phyloP scores from a whole-genome alignment of 495 filamentous ascomycete genomes.

The Stereocaulon alpinum region DNA sequence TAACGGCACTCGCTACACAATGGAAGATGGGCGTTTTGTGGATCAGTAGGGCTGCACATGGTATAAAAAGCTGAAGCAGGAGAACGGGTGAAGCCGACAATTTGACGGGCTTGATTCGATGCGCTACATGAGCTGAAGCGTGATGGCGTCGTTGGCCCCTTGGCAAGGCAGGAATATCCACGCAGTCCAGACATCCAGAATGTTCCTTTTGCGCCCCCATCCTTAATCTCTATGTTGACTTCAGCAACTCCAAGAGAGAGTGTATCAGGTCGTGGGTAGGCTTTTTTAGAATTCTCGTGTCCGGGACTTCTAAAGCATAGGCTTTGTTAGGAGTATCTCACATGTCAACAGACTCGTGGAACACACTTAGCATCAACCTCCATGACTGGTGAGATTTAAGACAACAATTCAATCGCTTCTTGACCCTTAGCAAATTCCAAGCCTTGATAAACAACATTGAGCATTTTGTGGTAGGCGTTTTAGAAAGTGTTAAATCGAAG shows the following conservation, averaged over 20 bases:
- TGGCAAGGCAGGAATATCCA: not conserved
- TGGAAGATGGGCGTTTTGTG: not conserved
- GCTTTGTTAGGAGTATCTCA: too few species aligned
- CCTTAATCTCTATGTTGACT: not conserved
- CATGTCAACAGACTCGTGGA: too few species aligned
- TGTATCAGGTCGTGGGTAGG: too few species aligned
- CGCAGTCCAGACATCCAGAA: not conserved
- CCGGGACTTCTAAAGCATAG: too few species aligned
- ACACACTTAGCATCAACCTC: too few species aligned
- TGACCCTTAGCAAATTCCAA: too few species aligned
- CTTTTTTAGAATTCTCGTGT: too few species aligned
- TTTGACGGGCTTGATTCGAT: not conserved
- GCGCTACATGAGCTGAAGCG: not conserved
- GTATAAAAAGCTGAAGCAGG: not conserved
- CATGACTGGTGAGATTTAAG: too few species aligned
- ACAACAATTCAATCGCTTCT: too few species aligned
- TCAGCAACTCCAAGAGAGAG: not conserved
- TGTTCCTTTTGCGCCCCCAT: not conserved
- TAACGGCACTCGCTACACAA: not conserved
- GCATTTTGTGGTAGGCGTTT: too few species aligned
- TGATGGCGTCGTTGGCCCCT: conserved; percentile 7
- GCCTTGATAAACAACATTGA: too few species aligned
- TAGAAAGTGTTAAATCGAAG: too few species aligned
- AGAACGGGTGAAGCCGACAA: not conserved
- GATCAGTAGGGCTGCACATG: not conserved